Conservation (phyloP, 495 filamentous ascomycete genomes). For the Lichina pygmaea region DNA sequence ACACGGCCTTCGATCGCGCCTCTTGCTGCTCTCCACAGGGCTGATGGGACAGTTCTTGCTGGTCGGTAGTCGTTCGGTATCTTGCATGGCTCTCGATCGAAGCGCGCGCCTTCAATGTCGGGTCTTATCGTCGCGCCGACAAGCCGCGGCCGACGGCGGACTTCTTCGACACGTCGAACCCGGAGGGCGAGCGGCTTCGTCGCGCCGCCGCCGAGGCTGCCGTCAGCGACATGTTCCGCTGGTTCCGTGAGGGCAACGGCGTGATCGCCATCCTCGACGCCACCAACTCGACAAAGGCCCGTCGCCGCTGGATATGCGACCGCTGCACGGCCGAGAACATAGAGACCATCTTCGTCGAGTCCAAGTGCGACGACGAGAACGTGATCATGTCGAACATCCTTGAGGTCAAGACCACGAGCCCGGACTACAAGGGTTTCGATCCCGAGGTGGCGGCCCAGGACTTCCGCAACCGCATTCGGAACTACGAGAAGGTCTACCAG, state of each 20-base stretch:
- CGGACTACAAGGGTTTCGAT: conserved; percentile 84
- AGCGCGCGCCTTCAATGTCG: conserved; percentile 88
- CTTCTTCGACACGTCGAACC: conserved; percentile 78
- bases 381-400: conserved; percentile 92
- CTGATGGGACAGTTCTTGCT: not conserved
- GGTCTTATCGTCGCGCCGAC: conserved; percentile 65
- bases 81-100: conserved; percentile 85
- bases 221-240: conserved; percentile 69
- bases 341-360: conserved; percentile 85
- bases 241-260: conserved; percentile 49
- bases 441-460: conserved; percentile 71
- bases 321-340: conserved; percentile 42
- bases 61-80: conserved; percentile 57
- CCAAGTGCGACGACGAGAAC: conserved; percentile 80
- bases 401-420: conserved; percentile 89
- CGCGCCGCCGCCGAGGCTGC: conserved; percentile 72
- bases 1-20: not conserved
- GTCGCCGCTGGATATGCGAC: conserved; percentile 80
- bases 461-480: conserved; percentile 79
- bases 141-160: conserved; percentile 68
- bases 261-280: conserved; percentile 83
- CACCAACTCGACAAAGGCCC: conserved; percentile 72
- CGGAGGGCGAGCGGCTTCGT: conserved; percentile 71
- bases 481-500: conserved; percentile 90
- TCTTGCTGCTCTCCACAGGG: not conserved